Evolutionary conservation across 2,329 filamentous ascomycete species (phyloP).

Genomic region (Dissoconium aciculare): DNA sequence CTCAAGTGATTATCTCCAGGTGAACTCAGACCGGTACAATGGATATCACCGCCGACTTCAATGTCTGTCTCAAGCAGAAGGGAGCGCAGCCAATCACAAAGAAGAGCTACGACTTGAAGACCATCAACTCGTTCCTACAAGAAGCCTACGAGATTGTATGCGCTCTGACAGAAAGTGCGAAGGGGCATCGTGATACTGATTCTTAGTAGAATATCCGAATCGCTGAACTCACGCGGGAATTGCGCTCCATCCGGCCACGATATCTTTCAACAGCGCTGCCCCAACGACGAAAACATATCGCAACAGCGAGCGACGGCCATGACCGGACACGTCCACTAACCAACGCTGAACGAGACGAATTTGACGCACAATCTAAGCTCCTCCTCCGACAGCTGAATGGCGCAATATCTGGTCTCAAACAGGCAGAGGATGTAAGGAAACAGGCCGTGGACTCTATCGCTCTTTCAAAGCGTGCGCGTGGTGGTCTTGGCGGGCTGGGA

Average conservation of each 20-base stretch:
- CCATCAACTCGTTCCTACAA: constrained; percentile 73
- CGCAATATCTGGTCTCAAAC: constrained; percentile 63
- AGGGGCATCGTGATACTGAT: constrained; percentile 19
- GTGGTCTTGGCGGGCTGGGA: constrained; percentile 52
- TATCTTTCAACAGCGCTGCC: constrained; percentile 74
- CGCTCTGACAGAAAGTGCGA: too few species aligned
- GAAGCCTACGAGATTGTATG: constrained; percentile 83
- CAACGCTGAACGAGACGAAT: constrained; percentile 67
- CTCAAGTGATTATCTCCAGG: too few species aligned
- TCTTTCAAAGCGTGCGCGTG: constrained; percentile 50
- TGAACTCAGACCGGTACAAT: too few species aligned
- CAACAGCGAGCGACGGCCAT: constrained; percentile 11
- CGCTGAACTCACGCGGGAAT: constrained; percentile 59
- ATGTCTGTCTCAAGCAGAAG: constrained; percentile 49
- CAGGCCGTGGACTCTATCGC: constrained; percentile 58
- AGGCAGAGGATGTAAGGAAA: constrained; percentile 68
- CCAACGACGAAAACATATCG: constrained; percentile 31
- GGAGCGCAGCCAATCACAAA: constrained; percentile 35
- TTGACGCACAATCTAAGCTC: constrained; percentile 75
- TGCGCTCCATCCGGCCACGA: constrained; percentile 69
- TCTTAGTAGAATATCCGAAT: constrained; percentile 64
- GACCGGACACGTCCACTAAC: constrained; percentile 46
- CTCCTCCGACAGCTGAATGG: constrained; percentile 73
- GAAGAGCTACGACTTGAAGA: constrained; percentile 26
- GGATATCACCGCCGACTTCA: constrained; percentile 54